These are phyloP conservation scores for Paramyrothecium roridum DNA, from an alignment of 2,329 filamentous ascomycete genomes.

Conservation along the genomic window DNA sequence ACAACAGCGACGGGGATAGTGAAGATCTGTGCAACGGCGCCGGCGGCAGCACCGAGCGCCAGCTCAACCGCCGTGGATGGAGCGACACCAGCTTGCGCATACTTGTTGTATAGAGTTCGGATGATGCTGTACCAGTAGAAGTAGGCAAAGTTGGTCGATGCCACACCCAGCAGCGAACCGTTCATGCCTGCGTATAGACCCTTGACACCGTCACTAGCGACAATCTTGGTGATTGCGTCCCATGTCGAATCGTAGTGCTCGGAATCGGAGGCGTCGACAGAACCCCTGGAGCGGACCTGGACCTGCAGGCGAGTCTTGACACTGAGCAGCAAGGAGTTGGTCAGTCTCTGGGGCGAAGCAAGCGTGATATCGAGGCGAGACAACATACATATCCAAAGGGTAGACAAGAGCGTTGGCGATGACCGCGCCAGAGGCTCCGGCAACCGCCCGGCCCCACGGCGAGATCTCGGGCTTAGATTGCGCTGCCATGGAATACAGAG, in stretches of 20 bases:
- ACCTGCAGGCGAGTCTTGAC: constrained; percentile 97
- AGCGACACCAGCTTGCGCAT: constrained; percentile 44
- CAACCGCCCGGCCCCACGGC: constrained; percentile 89
- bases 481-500: constrained; percentile 39
- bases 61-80: constrained; percentile 83
- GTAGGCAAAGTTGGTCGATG: constrained; percentile 97
- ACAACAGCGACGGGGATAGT: constrained; percentile 96
- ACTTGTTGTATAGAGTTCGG: constrained; percentile 71
- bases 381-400: constrained; percentile 86
- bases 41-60: constrained; percentile 79
- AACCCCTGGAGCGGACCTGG: constrained; percentile 67
- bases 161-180: constrained; percentile 84
- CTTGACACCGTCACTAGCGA: constrained; percentile 71
- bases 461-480: constrained; percentile 72
- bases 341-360: not conserved
- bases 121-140: constrained; percentile 99
- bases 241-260: constrained; percentile 82
- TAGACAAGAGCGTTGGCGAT: constrained; percentile 95
- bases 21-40: constrained; percentile 89
- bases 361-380: not conserved
- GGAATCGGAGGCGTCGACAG: constrained; percentile 40
- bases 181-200: constrained; percentile 89
- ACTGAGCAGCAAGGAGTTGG: constrained; percentile 40
- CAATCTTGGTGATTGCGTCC: constrained; percentile 84
- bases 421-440: constrained; percentile 88